A percentile compares a stretch with the other conserved stretches of the same genome.
Conservation (phyloP, 1,284 basidiomycete genomes). For the Sanguinoderma infundibulare region DNA sequence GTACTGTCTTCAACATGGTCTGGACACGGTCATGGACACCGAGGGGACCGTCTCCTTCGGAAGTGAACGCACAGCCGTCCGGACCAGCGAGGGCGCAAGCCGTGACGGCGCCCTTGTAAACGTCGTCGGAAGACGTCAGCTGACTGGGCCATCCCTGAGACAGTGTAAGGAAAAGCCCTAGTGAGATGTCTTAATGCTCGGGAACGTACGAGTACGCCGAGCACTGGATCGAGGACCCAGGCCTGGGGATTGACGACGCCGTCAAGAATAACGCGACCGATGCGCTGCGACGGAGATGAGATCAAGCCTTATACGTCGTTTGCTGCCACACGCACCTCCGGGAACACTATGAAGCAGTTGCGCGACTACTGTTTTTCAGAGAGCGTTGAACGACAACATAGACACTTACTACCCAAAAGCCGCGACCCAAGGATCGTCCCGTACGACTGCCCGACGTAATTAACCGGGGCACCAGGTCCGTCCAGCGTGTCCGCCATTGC, state of each 20-base stretch:
- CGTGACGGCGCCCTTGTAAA: conserved; percentile 14
- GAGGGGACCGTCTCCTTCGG: neutral
- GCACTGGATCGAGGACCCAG: too few relatives aligned
- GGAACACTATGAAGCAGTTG: conserved; percentile 10
- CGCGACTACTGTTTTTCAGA: too few relatives aligned
- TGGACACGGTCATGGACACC: conserved; percentile 14
- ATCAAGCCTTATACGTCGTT: too few relatives aligned
- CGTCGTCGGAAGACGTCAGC: conserved; percentile 10
- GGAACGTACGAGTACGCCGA: too few relatives aligned
- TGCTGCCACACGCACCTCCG: conserved; percentile 19
- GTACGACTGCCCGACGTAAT: conserved; percentile 19
- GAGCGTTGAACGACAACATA: neutral
- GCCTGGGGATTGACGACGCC: conserved; percentile 12
- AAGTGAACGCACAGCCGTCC: conserved; percentile 7
- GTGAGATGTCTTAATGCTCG: too few relatives aligned
- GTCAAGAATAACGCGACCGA: conserved; percentile 25
- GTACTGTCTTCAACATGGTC: conserved; percentile 2
- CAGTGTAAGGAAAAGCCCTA: too few relatives aligned
- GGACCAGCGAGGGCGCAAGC: conserved; percentile 23
- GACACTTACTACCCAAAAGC: conserved; percentile 23
- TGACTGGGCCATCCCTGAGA: conserved; percentile 9
- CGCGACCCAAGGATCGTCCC: conserved; percentile 20
- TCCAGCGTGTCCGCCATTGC: conserved; percentile 23
- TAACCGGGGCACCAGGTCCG: conserved; percentile 15
- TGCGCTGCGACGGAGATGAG: too few relatives aligned